These are phyloP conservation scores for Boletus insuetus DNA, from an alignment of 768 basidiomycete genomes.

Conservation along the genomic window DNA sequence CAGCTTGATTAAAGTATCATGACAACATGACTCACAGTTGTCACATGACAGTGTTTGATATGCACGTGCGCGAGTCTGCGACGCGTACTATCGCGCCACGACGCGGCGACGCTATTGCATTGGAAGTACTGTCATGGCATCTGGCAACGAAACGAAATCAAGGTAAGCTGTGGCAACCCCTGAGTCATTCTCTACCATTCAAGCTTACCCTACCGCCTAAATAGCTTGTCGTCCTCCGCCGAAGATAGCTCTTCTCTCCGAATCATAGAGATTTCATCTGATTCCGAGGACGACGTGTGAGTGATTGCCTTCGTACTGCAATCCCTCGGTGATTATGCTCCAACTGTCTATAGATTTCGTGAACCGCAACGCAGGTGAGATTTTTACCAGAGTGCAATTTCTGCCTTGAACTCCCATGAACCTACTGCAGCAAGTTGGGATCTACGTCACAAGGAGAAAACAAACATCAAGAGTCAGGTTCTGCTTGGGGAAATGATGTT, in stretches of 20 bases:
- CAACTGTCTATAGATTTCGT: conserved; percentile 6
- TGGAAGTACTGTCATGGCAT: conserved; percentile 26
- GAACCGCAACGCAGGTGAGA: conserved; percentile 12
- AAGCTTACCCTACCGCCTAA: neutral
- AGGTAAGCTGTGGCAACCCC: conserved; percentile 21
- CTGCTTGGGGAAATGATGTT: conserved; percentile 13
- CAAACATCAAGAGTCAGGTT: neutral
- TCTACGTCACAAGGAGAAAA: neutral
- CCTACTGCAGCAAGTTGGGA: conserved; percentile 2
- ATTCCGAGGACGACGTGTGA: conserved; percentile 40
- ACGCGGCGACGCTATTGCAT: neutral
- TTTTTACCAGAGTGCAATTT: neutral
- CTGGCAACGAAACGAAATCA: conserved; percentile 48
- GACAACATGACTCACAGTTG: too few species aligned
- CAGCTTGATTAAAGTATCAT: too few species aligned
- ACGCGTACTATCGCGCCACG: conserved; percentile 3
- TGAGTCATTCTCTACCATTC: neutral
- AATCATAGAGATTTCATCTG: conserved; percentile 57
- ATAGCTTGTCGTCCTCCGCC: neutral
- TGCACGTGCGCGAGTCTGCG: conserved; percentile 11
- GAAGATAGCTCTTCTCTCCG: conserved; percentile 18
- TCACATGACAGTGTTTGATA: conserved; percentile 19
- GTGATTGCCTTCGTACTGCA: conserved; percentile 7
- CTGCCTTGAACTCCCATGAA: neutral
- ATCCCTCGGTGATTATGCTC: neutral